Evolutionary conservation across 305 asterid species (phyloP).

Genomic region (Fraxinus baroniana): DNA sequence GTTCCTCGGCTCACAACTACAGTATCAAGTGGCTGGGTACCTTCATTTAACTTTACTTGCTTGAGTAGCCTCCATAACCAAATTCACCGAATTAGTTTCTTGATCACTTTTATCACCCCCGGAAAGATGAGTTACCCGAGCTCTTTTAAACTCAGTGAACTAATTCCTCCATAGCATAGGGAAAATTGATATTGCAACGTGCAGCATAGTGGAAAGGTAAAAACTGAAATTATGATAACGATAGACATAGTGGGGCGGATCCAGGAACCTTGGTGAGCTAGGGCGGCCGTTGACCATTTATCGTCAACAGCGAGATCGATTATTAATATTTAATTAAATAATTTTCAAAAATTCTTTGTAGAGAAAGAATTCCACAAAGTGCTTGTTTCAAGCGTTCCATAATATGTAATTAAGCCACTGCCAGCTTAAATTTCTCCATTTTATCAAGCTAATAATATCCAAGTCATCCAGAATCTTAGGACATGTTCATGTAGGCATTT

Average conservation of each 20-base stretch:
- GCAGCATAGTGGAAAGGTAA: neutral
- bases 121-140: neutral
- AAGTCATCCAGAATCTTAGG: slow-evolving; percentile 3
- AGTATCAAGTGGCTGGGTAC: neutral
- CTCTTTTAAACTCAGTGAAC: neutral
- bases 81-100: neutral
- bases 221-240: neutral
- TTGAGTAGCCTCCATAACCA: neutral
- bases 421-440: neutral
- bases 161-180: neutral
- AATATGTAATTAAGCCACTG: neutral
- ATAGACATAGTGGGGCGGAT: neutral
- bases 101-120: neutral
- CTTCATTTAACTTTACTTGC: neutral
- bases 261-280: too few relatives aligned
- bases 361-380: neutral
- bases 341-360: too few relatives aligned
- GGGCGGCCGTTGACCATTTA: too few relatives aligned
- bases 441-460: slow-evolving; percentile 1
- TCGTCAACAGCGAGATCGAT: too few relatives aligned
- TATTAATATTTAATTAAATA: too few relatives aligned
- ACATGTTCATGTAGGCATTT: neutral
- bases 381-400: neutral
- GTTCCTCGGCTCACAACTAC: neutral
- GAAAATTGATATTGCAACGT: neutral